phyloP scores from a whole-genome alignment of 1,139 yeast genomes.

The Hansenula sp. region DNA sequence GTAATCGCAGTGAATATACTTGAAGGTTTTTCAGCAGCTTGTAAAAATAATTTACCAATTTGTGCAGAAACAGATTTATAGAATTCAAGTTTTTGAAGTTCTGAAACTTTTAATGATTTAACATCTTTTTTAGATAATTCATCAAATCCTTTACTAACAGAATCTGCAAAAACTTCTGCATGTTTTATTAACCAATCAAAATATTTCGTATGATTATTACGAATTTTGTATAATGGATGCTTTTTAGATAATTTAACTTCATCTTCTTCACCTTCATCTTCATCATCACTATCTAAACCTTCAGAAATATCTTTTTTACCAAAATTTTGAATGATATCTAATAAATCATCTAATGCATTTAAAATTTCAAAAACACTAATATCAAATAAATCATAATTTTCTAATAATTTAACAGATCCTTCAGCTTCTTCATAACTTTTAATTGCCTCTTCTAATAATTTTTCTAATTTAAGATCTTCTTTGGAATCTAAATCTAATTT shows the following conservation, averaged over 20 bases:
- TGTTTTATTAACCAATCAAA: conserved; percentile 57
- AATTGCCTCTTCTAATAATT: conserved; percentile 35
- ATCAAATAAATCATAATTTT: conserved; percentile 30
- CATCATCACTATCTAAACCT: conserved; percentile 46
- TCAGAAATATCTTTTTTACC: conserved; percentile 48
- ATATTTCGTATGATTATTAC: conserved; percentile 25
- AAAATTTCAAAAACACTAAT: conserved; percentile 45
- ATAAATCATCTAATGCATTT: conserved; percentile 55
- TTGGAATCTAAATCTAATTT: conserved; percentile 38
- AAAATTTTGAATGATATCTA: conserved; percentile 63
- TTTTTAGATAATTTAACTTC: conserved; percentile 35
- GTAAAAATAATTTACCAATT: conserved; percentile 58
- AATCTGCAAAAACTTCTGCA: conserved; percentile 35
- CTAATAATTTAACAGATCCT: conserved; percentile 25
- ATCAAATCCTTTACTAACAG: conserved; percentile 15
- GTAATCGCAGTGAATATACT: conserved; percentile 49
- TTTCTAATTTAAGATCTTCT: conserved; percentile 29
- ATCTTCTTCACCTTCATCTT: conserved; percentile 34
- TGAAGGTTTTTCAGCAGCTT: conserved; percentile 60
- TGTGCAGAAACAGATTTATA: conserved; percentile 39
- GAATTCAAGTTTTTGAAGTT: conserved; percentile 22
- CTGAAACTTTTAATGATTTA: conserved; percentile 21
- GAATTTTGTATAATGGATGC: conserved; percentile 52
- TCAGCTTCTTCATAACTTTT: conserved; percentile 43
- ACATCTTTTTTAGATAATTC: conserved; percentile 17